Base-by-base conservation (phyloP, 176 grass and related monocot genomes). In the Triticum urartu region DNA sequence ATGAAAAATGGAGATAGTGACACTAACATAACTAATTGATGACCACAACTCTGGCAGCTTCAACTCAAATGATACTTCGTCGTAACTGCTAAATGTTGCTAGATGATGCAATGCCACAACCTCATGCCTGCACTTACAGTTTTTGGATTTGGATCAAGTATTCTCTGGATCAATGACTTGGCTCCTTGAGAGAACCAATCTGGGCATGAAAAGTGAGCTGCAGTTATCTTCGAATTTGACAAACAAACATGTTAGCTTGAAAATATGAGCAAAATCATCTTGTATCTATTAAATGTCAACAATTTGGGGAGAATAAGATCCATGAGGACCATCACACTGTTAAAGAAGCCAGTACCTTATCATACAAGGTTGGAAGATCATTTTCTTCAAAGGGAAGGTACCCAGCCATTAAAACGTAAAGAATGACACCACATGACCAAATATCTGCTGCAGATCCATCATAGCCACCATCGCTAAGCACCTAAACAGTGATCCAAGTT, bases 401-500 rank as follows among this genome's bases (percentile, higher is more conserved):
- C 64, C 96, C 96, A 63, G 93, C 96, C 92, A 98, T 95, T 87
- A 98, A 93, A 89, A 98, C 90, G 66, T 84, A 98, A 18, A 98
- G 90, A 84, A 98, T 95, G 84, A 95, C 94, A 86, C 97, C 97
- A 83, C 97, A 98, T 71, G 97, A 98, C 97, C 97, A 98, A 81
- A 98, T 10, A 78, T 98, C 97, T 86, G 97, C 92, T 80, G 92
- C 90, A 79, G 97, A 92, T 87, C 97, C 97, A 82, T 94, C 88
- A 83, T 98, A 98, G 25, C 97, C 97, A 54, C 91, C 52, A 20
- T 86, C 75, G 72, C 85, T 84, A 50, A 98, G 88, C 86, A 98
- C 97, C 97, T 98, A 92, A 75, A 89, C 47, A 81, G 48, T 17
- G 30, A 50, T 54, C 9, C 34, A 89, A 81, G 28, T 74, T 75